A percentile compares a stretch with the other conserved stretches of the same genome.
phyloP scores from a whole-genome alignment of 148 eudicot genomes.

The Talinum fruticosum region DNA sequence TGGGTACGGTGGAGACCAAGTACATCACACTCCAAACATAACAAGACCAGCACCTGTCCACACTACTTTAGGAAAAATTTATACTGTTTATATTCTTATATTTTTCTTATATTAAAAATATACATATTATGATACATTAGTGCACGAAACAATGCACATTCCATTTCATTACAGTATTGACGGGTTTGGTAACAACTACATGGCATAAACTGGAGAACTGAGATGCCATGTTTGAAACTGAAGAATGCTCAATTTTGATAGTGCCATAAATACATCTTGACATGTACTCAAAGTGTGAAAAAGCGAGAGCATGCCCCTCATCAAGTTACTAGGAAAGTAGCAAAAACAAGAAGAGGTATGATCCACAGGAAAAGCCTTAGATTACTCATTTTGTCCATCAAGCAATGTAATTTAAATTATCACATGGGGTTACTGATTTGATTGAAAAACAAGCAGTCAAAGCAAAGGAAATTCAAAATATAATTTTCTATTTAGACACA shows the following conservation, averaged over 20 bases:
- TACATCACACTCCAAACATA: no score
- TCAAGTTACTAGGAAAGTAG: neutral
- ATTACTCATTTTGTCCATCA: neutral
- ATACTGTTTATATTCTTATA: neutral
- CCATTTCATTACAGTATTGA: neutral
- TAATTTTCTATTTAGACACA: neutral
- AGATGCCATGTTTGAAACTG: neutral
- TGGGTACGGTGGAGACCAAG: no score
- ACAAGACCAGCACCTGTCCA: no score
- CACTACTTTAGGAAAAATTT: no score
- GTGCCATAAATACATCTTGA: neutral
- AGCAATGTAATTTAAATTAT: neutral
- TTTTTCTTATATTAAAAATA: no score
- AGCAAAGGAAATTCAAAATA: slow-evolving; percentile 1
- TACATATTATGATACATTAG: neutral
- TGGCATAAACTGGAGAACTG: neutral
- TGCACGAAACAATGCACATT: neutral
- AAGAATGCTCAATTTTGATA: neutral
- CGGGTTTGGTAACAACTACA: neutral
- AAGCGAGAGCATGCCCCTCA: neutral
- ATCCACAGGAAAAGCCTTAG: neutral
- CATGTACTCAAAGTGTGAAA: neutral
- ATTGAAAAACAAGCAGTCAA: neutral
- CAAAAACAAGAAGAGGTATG: slow-evolving; percentile 1
- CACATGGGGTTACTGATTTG: neutral